Evolutionary conservation across 768 basidiomycete genomes (phyloP), one percentile per base, ranked within the genome.

Genomic region (Astraeus odoratus): DNA sequence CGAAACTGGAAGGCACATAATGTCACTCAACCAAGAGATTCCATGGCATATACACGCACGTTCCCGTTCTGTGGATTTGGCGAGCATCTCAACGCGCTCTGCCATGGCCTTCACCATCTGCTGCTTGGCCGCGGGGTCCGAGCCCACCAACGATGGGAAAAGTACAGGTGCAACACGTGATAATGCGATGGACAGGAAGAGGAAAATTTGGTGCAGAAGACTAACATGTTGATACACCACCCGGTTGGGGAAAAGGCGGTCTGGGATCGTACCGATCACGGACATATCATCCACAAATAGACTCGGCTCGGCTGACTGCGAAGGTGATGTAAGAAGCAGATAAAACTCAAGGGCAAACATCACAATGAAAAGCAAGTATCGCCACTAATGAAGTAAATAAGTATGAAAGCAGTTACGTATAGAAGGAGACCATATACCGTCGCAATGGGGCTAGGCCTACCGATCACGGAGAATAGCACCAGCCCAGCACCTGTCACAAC

Each of bases 151-250:
- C 1, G 45, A 55, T 8, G 81, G 77, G 50, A 80, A 74, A 44
- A 91, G 67, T 24, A 77, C 76, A 0, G 89, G 89, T 0, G 76
- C 76, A 5, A 92, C 78, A 16, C 82, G 71, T 13, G 75, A 77
- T 8, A 90, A 71, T 0, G 86, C 87, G 30, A 89, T 73, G 24
- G 78, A 85, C 46, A 83, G 56, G 59, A 86, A 81, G 54, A 88
- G 65, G 62, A 87, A 90, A 22, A 86, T 57, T 50, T 88, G 81
- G 55, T 87, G 89, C 30, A 92, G 68, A 61, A 90, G 77, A 29
- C 76, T 66, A 48, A 88, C 74, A 62, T 92, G 85, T 57, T 93
- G 88, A 59, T 81, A 84, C 1, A 77, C 73, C 1, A 85, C 76
- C 10, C 86, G 76, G 5, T 69, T 65, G 0, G 86, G 87, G 64